These are phyloP conservation scores for Solanum gracilifrons DNA, from an alignment of 257 asterid species.

Conservation along the genomic window DNA sequence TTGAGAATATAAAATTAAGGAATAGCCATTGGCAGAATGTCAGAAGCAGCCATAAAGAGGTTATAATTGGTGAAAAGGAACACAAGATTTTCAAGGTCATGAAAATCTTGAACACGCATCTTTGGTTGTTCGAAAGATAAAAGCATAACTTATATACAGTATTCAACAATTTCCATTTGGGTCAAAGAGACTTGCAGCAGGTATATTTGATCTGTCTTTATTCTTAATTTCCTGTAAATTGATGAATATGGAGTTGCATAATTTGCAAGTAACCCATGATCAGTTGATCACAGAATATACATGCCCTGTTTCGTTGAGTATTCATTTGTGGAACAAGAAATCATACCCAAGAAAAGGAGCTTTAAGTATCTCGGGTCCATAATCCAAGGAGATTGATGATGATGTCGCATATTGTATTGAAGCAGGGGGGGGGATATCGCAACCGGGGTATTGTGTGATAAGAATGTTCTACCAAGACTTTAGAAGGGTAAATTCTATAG, in stretches of 20 bases:
- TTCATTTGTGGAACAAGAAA: not conserved
- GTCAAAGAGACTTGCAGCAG: not conserved
- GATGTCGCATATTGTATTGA: not conserved
- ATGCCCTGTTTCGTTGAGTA: not conserved
- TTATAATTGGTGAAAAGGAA: not conserved
- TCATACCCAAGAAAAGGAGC: not conserved
- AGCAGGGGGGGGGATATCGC: not conserved
- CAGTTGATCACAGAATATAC: not conserved
- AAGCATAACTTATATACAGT: not conserved
- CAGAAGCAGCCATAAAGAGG: not conserved
- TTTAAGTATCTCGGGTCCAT: not conserved
- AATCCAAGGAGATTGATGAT: not conserved
- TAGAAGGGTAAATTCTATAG: not conserved
- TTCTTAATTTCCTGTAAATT: not conserved
- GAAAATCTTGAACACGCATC: not conserved
- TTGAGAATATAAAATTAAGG: not conserved
- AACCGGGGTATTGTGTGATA: not conserved
- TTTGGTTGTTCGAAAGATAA: not conserved
- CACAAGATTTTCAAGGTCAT: not conserved
- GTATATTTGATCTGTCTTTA: not conserved
- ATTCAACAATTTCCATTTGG: not conserved
- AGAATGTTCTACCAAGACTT: not conserved
- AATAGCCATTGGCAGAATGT: not conserved
- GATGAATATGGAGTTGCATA: not conserved
- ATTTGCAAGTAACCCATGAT: not conserved